Evolutionary conservation across 176 grass and related monocot genomes (phyloP), one percentile per base, ranked within the genome.

Genomic region (sorghum (Sorghum bicolor)): DNA sequence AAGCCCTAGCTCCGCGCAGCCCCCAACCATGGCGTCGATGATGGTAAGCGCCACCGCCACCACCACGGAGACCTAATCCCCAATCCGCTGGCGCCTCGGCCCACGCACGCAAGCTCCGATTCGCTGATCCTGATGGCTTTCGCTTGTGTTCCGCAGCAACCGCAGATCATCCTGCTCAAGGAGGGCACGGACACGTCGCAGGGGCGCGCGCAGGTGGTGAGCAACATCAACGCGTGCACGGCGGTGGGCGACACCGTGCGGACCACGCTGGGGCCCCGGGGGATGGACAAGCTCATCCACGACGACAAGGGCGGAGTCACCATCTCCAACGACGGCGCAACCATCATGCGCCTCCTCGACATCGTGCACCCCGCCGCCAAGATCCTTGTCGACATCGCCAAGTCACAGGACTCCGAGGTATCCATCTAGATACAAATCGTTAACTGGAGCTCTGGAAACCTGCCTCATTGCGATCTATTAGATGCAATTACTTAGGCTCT

Each of bases 201-300:
- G 83, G 93, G 96, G 72, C 87, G 86, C 50, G 91, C 87, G 65
- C 96, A 99, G 83, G 83, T 94, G 47, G 82, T 99, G 32, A 99
- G 93, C 89, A 99, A 99, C 91, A 99, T 99, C 81, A 99, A 88
- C 80, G 93, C 96, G 25, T 94, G 89, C 85, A 94, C 89, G 33
- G 93, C 78, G n/a, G 96, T 98, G 67, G 89, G 74, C 9, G 96
- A 98, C 88, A 74, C 82, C 28, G 85, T 98, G 79, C 91, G 96
- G 3, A 94, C 91, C 75, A 98, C 96, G 4, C 81, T 98, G 73
- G 96, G 96, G 0, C 96, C 96, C 17, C 80, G 96, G 1, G 96
- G 96, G 24, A 98, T 99, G 96, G 96, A 99, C 86, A 99, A 99
- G 87, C 86, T 99, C 79, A 91, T 96, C 85, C 93, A 89, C 85